Evolutionary conservation across 441 rosid species (phyloP).

Genomic region (Adansonia grandidieri): DNA sequence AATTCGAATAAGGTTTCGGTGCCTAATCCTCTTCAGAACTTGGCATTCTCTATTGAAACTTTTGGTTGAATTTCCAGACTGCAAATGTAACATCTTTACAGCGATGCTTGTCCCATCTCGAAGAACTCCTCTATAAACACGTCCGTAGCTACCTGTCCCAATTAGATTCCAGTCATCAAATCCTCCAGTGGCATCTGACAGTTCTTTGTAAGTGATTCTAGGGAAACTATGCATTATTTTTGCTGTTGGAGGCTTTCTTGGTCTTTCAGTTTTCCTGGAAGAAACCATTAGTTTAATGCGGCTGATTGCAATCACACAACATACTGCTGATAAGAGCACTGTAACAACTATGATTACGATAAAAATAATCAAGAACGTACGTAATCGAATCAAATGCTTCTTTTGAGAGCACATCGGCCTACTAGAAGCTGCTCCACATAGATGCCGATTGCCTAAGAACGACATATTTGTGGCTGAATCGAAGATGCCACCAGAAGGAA

Average conservation of each 20-base stretch:
- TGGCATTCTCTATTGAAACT: conserved; percentile 53
- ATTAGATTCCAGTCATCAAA: conserved; percentile 39
- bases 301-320: conserved; percentile 36
- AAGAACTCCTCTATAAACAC: conserved; percentile 46
- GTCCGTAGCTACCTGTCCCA: conserved; percentile 47
- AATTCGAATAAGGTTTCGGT: conserved; percentile 47
- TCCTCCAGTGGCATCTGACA: conserved; percentile 42
- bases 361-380: conserved; percentile 32
- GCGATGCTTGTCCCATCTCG: conserved; percentile 42
- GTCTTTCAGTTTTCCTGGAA: conserved; percentile 26
- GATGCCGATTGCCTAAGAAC: conserved; percentile 36
- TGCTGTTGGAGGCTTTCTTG: conserved; percentile 11
- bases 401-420: conserved; percentile 28
- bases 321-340: conserved; percentile 30
- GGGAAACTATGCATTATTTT: conserved; percentile 42
- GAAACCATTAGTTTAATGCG: conserved; percentile 36
- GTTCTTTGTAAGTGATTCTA: conserved; percentile 53
- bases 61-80: conserved; percentile 41
- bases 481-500: conserved; percentile 48
- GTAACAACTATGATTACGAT: conserved; percentile 31
- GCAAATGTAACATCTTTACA: conserved; percentile 43
- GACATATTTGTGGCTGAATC: conserved; percentile 33
- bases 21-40: conserved; percentile 45
- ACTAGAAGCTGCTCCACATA: conserved; percentile 39
- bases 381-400: conserved; percentile 34